phyloP scores from a whole-genome alignment of 345 rosid genomes.

The Citrus maxima region DNA sequence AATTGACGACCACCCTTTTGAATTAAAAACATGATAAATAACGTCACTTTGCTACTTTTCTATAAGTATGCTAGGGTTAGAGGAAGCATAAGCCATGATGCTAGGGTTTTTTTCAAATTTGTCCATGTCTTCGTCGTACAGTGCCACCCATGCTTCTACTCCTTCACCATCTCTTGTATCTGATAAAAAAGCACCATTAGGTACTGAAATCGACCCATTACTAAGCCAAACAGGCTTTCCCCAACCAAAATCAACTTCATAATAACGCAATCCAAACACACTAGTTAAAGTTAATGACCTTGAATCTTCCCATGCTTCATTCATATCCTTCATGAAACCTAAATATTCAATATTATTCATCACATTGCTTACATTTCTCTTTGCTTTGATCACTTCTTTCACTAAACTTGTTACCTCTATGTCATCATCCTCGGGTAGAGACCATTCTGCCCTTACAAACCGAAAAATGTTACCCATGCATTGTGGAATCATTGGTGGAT shows the following conservation, averaged over 20 bases:
- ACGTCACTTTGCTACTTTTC: background rate
- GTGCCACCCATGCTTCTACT: constrained; percentile 26
- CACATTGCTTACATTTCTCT: background rate
- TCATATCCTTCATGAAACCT: background rate
- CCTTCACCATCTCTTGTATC: constrained; percentile 18
- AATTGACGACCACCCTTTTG: too few relatives aligned
- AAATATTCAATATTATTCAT: background rate
- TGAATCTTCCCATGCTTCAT: background rate
- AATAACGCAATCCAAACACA: constrained; percentile 21
- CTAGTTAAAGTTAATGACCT: constrained; percentile 11
- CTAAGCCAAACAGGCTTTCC: constrained; percentile 25
- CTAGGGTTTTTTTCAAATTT: constrained; percentile 12
- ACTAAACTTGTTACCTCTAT: background rate
- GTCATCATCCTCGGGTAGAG: background rate
- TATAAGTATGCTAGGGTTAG: background rate
- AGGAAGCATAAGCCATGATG: constrained; percentile 21
- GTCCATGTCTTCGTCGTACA: constrained; percentile 17
- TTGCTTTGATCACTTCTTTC: background rate
- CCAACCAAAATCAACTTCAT: constrained; percentile 31
- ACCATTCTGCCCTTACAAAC: constrained; percentile 1
- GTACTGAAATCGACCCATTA: background rate
- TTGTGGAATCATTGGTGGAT: constrained; percentile 10
- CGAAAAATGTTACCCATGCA: constrained; percentile 19
- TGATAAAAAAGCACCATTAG: background rate
- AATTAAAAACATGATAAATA: too few relatives aligned